Evolutionary conservation across 1,139 yeast species (phyloP), one percentile per base, ranked within the genome.

Genomic region (Zygoascus hellenicus): DNA sequence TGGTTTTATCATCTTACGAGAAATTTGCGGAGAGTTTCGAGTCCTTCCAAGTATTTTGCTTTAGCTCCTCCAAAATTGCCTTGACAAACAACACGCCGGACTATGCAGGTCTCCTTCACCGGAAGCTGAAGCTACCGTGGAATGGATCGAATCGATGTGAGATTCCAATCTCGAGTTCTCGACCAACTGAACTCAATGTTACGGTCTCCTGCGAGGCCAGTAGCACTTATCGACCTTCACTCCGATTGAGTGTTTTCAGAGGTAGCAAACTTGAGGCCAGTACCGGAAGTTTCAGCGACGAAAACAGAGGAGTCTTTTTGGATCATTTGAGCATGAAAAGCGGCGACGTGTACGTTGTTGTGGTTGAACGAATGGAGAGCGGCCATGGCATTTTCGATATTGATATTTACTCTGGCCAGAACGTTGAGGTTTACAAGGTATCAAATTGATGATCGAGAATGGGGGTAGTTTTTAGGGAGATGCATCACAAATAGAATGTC

Each of bases 251-350:
- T 34, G 43, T 67, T 3, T 65, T 58, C 48, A 61, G 50, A 5
- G 60, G 57, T 3, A 53, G 51, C 39, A 37, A 48, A 9, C 46
- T 53, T 9, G 40, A 66, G 1, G 59, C 61, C 35, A 59, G 71
- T 10, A 72, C 71, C 50, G 70, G 69, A 42, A 54, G 61, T 10
- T 77, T 80, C 72, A 63, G 64, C 42, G 72, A 72, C 51, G 61
- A 68, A 13, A 54, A 72, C 14, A 72, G 72, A 55, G 81, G 81
- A 1, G 60, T 71, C 1, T 75, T 66, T 55, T 56, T 75, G 10
- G 76, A 74, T 42, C 62, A 39, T 5, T 45, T 56, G 3, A 41
- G 34, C 36, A 42, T 55, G 10, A 38, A 43, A 7, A 46, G 53
- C 9, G 47, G 42, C 31, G 30, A 35, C 6, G 36, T 39, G 3